These are phyloP conservation scores for Lanzia echinophila DNA, from an alignment of 2,329 filamentous ascomycete species.

Conservation along the genomic window DNA sequence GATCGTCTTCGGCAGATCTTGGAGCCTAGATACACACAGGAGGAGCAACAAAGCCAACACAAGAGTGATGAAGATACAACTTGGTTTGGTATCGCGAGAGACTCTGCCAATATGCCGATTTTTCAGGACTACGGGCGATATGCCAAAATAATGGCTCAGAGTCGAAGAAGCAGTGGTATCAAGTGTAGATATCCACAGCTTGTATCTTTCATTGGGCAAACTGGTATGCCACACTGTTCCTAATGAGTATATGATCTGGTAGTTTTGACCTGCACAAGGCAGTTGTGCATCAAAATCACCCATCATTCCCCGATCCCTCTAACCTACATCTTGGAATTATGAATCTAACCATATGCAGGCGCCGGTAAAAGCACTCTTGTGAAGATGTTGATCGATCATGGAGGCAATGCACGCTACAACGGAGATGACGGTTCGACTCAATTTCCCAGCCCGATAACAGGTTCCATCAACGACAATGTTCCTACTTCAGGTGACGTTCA, in stretches of 20 bases:
- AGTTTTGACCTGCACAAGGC: too few relatives aligned
- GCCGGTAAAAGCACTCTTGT: conserved; percentile 39
- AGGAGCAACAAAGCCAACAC: conserved; percentile 26
- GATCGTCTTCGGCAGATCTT: conserved; percentile 25
- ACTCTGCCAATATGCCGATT: conserved; percentile 25
- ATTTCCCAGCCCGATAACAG: conserved; percentile 38
- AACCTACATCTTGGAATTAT: too few relatives aligned
- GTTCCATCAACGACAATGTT: conserved; percentile 34
- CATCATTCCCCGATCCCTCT: too few relatives aligned
- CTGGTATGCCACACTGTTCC: too few relatives aligned
- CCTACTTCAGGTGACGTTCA: conserved; percentile 47
- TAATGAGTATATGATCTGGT: too few relatives aligned
- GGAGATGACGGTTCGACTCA: conserved; percentile 14
- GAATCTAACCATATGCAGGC: conserved; percentile 30
- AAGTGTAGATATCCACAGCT: conserved; percentile 30
- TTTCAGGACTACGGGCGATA: conserved; percentile 40
- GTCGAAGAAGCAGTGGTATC: conserved; percentile 21
- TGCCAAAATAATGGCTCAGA: conserved; percentile 34
- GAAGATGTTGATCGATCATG: conserved; percentile 23
- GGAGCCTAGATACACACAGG: conserved; percentile 17
- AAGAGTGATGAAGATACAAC: conserved; percentile 30
- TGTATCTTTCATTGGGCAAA: conserved; percentile 14
- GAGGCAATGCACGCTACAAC: conserved; percentile 17
- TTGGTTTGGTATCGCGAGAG: conserved; percentile 32
- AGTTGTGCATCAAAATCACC: too few relatives aligned